These are phyloP conservation scores for Plasmodium adleri DNA, from an alignment of 169 alveolate genomes.

Conservation along the genomic window DNA sequence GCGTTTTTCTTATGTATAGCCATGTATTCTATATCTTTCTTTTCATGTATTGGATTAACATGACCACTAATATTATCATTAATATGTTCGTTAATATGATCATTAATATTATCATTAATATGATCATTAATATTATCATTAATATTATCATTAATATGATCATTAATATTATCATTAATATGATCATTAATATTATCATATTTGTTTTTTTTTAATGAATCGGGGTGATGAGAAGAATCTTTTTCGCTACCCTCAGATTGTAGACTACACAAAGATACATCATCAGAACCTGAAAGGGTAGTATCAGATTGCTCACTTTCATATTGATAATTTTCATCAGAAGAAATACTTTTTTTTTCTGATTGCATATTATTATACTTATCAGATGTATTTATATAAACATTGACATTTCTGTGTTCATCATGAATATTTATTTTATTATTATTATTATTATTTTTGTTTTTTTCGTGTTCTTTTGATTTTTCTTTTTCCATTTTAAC, in stretches of 20 bases:
- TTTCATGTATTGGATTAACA: neutral
- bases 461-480: neutral
- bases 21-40: slow-evolving; percentile 5
- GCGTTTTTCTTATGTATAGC: slow-evolving; percentile 24
- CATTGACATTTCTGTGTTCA: neutral
- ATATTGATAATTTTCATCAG: slow-evolving; percentile 24
- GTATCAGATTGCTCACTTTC: slow-evolving; percentile 17
- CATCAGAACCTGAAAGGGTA: neutral
- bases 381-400: neutral
- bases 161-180: no score
- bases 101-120: no score
- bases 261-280: slow-evolving; percentile 38
- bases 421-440: neutral
- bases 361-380: neutral
- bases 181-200: no score
- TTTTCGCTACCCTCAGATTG: slow-evolving; percentile 14
- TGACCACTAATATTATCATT: neutral
- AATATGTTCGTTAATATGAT: neutral
- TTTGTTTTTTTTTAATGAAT: no score
- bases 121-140: no score
- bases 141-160: no score
- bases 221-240: no score
- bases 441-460: neutral
- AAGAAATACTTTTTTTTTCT: slow-evolving; percentile 14
- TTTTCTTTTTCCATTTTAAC: slow-evolving; percentile 18